phyloP scores from a whole-genome alignment of 441 rosid species.

The Iberis amara region DNA sequence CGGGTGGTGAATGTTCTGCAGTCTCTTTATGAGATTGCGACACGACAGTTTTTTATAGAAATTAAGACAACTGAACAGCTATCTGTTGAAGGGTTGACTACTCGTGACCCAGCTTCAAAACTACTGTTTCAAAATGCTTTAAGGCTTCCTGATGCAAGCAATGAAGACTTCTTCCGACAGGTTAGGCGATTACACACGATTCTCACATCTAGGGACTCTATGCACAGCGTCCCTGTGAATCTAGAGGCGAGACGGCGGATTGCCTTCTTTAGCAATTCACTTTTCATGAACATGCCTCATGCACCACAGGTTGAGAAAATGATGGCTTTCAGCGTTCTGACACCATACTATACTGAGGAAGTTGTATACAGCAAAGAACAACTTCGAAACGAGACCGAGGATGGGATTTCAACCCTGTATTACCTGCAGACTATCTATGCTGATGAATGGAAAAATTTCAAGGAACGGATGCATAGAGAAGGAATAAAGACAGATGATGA shows the following conservation, averaged over 20 bases:
- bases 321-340: conserved; percentile 85
- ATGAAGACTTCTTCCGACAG: conserved; percentile 68
- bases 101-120: conserved; percentile 56
- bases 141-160: conserved; percentile 53
- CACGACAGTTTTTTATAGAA: conserved; percentile 59
- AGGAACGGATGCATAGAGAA: conserved; percentile 78
- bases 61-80: conserved; percentile 54
- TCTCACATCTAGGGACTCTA: conserved; percentile 71
- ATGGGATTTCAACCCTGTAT: conserved; percentile 79
- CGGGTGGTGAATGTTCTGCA: conserved; percentile 74
- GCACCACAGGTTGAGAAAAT: conserved; percentile 96
- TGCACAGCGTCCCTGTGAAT: conserved; percentile 73
- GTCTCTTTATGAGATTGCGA: conserved; percentile 67
- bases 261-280: conserved; percentile 90
- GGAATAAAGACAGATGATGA: conserved; percentile 64
- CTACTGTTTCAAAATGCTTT: conserved; percentile 63
- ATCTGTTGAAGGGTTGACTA: conserved; percentile 60
- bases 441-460: conserved; percentile 85
- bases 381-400: conserved; percentile 73
- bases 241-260: conserved; percentile 86
- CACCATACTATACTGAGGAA: conserved; percentile 88
- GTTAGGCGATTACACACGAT: conserved; percentile 74
- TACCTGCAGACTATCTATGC: conserved; percentile 78
- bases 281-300: conserved; percentile 90
- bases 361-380: conserved; percentile 80